phyloP scores from a whole-genome alignment of 768 basidiomycete species.

The Tricholoma saponaceum region DNA sequence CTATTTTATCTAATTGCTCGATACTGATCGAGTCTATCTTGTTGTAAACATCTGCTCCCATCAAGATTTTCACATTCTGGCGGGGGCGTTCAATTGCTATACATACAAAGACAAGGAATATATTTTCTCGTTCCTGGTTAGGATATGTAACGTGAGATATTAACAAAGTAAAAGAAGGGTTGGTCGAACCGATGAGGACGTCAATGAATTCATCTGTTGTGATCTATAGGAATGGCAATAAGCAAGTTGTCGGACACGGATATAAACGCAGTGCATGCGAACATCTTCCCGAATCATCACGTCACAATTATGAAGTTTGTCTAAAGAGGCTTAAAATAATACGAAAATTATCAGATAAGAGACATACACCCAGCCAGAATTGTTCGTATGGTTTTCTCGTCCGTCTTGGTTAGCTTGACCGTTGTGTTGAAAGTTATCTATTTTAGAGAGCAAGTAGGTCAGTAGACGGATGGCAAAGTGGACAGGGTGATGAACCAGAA shows the following conservation, averaged over 20 bases:
- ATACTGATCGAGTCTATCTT: conserved; percentile 90
- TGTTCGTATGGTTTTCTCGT: conserved; percentile 91
- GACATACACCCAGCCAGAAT: conserved; percentile 83
- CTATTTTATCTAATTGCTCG: conserved; percentile 79
- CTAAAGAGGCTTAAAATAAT: conserved; percentile 30
- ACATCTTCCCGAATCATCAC: conserved; percentile 99
- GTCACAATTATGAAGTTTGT: conserved; percentile 92
- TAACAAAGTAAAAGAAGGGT: background rate
- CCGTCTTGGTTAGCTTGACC: conserved; percentile 90
- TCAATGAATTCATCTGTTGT: conserved; percentile 97
- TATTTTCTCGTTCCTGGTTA: conserved; percentile 85
- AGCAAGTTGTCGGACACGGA: conserved; percentile 4
- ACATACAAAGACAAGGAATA: conserved; percentile 84
- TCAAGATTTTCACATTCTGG: background rate
- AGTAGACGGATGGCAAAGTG: conserved; percentile 44
- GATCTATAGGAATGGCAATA: conserved; percentile 47
- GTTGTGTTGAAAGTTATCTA: conserved; percentile 91
- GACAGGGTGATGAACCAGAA: conserved; percentile 4
- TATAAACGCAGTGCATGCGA: conserved; percentile 17
- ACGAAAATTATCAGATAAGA: background rate
- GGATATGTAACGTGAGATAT: background rate
- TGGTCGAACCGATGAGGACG: conserved; percentile 76
- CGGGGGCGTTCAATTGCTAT: background rate
- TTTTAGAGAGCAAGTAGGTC: conserved; percentile 4
- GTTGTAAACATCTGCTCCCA: conserved; percentile 80